Percentiles rank a stretch among this genome's conserved stretches.
Evolutionary conservation across 805 yeast genomes (phyloP).

Genomic region (Zygosaccharomyces bailii): DNA sequence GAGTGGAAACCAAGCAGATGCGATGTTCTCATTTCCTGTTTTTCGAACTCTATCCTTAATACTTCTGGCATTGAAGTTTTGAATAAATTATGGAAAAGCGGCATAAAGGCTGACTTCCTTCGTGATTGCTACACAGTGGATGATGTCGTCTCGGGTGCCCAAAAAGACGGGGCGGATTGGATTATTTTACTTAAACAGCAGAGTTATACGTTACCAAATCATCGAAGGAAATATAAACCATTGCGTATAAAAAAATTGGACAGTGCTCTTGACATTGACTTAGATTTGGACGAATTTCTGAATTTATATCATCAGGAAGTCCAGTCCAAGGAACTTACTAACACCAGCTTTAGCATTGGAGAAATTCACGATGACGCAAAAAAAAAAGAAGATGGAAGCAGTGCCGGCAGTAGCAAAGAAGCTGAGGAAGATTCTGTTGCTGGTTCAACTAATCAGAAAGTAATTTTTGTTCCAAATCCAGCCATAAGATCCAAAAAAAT

Average conservation of each 20-base stretch:
- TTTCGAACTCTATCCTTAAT: constrained; percentile 52
- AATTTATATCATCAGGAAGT: constrained; percentile 40
- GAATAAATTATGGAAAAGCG: constrained; percentile 66
- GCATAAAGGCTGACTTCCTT: constrained; percentile 74
- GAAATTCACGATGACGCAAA: constrained; percentile 28
- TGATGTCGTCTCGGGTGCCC: constrained; percentile 62
- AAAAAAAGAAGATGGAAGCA: constrained; percentile 31
- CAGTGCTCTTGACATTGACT: constrained; percentile 63
- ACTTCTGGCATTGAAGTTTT: constrained; percentile 63
- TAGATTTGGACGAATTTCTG: constrained; percentile 65
- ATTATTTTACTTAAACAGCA: constrained; percentile 75
- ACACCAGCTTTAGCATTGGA: constrained; percentile 17
- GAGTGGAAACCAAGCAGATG: constrained; percentile 64
- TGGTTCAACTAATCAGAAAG: constrained; percentile 44
- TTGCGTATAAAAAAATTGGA: constrained; percentile 64
- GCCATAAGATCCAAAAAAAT: constrained; percentile 76
- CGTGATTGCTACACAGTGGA: constrained; percentile 50
- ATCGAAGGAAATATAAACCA: constrained; percentile 65
- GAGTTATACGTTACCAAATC: constrained; percentile 27
- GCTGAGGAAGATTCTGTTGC: constrained; percentile 24
- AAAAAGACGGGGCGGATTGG: constrained; percentile 70
- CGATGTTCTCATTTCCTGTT: constrained; percentile 75
- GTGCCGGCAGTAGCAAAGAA: constrained; percentile 30
- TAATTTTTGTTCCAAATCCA: constrained; percentile 68
- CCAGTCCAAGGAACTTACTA: constrained; percentile 10